Percentiles rank a stretch among this genome's conserved stretches.
Conservation (phyloP, 495 filamentous ascomycete species). For the Trichocladium antarcticum region DNA sequence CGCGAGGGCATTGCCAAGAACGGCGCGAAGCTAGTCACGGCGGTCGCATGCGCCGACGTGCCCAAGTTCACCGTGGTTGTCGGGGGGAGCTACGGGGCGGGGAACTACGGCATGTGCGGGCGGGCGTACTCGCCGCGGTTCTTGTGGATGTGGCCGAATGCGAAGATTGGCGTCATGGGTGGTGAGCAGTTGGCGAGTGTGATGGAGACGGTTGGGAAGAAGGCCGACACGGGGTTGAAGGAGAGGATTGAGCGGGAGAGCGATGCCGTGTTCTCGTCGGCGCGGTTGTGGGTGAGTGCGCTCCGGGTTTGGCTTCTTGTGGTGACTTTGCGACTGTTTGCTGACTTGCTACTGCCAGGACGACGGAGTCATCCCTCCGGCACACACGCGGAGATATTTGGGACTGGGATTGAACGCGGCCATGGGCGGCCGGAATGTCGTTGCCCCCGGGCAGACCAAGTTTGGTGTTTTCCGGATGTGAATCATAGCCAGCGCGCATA, state of each 20-base stretch:
- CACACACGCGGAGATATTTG: constrained; percentile 73
- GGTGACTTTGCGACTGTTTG: not conserved
- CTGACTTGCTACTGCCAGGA: constrained; percentile 40
- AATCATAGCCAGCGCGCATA: not conserved
- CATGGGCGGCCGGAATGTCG: constrained; percentile 52
- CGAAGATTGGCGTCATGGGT: constrained; percentile 92
- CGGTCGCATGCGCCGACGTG: constrained; percentile 87
- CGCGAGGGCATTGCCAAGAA: constrained; percentile 95
- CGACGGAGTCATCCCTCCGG: constrained; percentile 85
- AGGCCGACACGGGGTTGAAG: constrained; percentile 69
- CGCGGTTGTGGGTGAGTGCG: constrained; percentile 68
- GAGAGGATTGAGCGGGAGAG: constrained; percentile 83
- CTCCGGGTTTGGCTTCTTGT: not conserved
- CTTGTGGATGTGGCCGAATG: constrained; percentile 96
- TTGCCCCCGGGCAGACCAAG: constrained; percentile 51
- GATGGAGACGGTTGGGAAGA: constrained; percentile 88
- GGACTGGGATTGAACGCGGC: constrained; percentile 75
- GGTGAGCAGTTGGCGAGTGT: constrained; percentile 83
- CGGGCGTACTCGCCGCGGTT: constrained; percentile 84
- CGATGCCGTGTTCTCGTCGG: constrained; percentile 75
- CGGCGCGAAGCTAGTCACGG: constrained; percentile 92
- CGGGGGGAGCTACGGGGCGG: constrained; percentile 74
- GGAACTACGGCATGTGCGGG: constrained; percentile 70
- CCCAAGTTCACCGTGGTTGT: constrained; percentile 96
- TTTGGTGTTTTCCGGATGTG: constrained; percentile 98